A percentile compares a stretch with the other conserved stretches of the same genome.
phyloP scores from a whole-genome alignment of 2,329 filamentous ascomycete genomes.

The Botrytis paeoniae region DNA sequence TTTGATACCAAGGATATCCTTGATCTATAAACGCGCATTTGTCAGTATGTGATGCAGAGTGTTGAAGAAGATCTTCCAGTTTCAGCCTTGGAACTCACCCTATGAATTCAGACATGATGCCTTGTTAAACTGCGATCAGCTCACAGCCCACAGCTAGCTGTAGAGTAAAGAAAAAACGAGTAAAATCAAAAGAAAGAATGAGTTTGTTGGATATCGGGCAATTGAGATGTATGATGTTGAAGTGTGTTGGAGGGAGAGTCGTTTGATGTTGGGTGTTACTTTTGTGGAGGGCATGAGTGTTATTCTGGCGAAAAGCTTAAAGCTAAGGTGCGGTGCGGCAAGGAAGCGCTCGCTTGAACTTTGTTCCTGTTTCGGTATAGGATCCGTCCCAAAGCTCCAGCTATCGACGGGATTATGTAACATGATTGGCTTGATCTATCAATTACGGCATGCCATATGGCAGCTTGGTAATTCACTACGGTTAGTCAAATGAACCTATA shows the following conservation, averaged over 20 bases:
- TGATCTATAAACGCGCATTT: conserved; percentile 54
- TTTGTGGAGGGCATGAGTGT: conserved; percentile 16
- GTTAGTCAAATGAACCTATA: neutral
- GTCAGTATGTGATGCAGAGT: conserved; percentile 28
- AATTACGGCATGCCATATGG: neutral
- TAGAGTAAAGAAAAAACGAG: conserved; percentile 12
- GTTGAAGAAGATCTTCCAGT: conserved; percentile 9
- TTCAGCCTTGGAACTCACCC: conserved; percentile 45
- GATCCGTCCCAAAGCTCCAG: neutral
- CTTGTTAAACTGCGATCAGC: conserved; percentile 32
- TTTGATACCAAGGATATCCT: conserved; percentile 96
- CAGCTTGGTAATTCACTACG: neutral
- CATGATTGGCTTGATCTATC: neutral
- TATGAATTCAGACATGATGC: conserved; percentile 58
- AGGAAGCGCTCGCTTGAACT: conserved; percentile 18
- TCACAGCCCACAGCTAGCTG: conserved; percentile 37
- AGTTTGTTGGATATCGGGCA: conserved; percentile 20
- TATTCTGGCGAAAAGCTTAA: conserved; percentile 19
- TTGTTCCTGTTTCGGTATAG: neutral
- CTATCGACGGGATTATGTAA: neutral
- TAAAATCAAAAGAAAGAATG: conserved; percentile 5
- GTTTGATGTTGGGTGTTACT: neutral
- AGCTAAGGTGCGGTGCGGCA: conserved; percentile 7
- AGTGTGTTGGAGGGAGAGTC: neutral
- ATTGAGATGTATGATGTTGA: conserved; percentile 13